A percentile compares a stretch with the other conserved stretches of the same genome.
Evolutionary conservation across 306 rosid genomes (phyloP).

Genomic region (Vigna mungo): DNA sequence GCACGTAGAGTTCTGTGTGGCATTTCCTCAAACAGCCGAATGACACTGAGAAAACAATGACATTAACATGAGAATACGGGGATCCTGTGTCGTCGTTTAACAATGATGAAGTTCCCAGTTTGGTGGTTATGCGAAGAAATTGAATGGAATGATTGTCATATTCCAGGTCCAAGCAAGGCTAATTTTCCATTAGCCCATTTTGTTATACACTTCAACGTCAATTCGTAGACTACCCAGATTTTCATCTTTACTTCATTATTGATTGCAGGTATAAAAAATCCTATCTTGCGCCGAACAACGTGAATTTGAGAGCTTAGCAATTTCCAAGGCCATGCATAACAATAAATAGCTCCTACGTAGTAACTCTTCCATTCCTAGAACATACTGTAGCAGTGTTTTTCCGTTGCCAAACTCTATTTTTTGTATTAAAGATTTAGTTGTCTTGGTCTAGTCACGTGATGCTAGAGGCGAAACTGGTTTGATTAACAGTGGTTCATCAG

Average conservation of each 20-base stretch:
- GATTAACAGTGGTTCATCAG: too few relatives aligned
- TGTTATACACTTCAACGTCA: conserved; percentile 23
- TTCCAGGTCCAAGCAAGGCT: background rate
- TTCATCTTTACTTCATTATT: conserved; percentile 44
- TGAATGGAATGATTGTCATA: conserved; percentile 29
- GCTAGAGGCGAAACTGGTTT: background rate
- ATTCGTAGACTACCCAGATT: conserved; percentile 37
- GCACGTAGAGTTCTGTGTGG: conserved; percentile 32
- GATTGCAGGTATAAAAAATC: conserved; percentile 15
- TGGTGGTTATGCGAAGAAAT: conserved; percentile 32
- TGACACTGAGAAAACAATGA: conserved; percentile 27
- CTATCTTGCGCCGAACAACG: background rate
- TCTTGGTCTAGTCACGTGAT: background rate
- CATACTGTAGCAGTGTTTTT: background rate
- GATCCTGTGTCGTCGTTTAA: conserved; percentile 28
- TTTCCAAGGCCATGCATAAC: conserved; percentile 15
- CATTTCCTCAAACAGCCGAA: conserved; percentile 53
- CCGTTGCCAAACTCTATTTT: background rate
- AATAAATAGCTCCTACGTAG: background rate
- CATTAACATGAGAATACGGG: background rate
- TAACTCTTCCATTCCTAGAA: background rate
- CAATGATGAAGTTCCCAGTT: background rate
- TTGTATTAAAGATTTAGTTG: background rate
- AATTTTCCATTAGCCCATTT: conserved; percentile 34
- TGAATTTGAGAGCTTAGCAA: background rate